A percentile compares a stretch with the other conserved stretches of the same genome.
These are phyloP conservation scores for Plectranthus barbatus DNA, from an alignment of 257 asterid species.

Conservation along the genomic window DNA sequence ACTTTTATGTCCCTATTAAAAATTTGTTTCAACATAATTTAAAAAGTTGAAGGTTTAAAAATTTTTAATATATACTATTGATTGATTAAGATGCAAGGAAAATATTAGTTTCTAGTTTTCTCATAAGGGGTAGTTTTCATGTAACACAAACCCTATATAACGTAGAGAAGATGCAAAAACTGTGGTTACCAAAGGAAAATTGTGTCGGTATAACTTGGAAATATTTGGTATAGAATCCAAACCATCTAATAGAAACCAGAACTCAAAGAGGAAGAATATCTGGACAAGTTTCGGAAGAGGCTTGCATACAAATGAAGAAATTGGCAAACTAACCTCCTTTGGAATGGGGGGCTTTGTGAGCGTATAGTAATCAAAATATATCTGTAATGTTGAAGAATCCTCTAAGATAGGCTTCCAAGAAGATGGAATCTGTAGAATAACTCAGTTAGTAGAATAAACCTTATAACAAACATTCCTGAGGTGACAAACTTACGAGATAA, in stretches of 20 bases:
- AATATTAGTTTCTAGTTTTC: too few species aligned
- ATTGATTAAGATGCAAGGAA: too few species aligned
- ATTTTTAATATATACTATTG: too few species aligned
- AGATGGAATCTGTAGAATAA: constrained; percentile 64
- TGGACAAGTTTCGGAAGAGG: neutral
- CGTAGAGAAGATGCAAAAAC: too few species aligned
- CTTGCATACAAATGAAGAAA: constrained; percentile 7
- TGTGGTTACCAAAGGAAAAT: neutral
- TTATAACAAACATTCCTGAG: constrained; percentile 11
- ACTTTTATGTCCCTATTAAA: too few species aligned
- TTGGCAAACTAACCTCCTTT: constrained; percentile 63
- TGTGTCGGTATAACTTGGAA: neutral
- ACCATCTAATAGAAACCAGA: neutral
- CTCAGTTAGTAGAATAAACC: constrained; percentile 9
- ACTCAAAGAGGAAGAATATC: neutral
- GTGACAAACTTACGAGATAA: neutral
- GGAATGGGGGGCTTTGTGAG: constrained; percentile 73
- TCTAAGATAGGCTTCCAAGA: constrained; percentile 85
- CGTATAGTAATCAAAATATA: constrained; percentile 87
- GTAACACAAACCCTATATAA: too few species aligned
- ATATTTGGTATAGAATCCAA: neutral
- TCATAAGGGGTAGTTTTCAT: too few species aligned
- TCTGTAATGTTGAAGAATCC: constrained; percentile 77
- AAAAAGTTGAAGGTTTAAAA: too few species aligned
- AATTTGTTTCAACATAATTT: too few species aligned